Conservation (phyloP, 2,329 filamentous ascomycete species). For the Cryphonectria parasitica region DNA sequence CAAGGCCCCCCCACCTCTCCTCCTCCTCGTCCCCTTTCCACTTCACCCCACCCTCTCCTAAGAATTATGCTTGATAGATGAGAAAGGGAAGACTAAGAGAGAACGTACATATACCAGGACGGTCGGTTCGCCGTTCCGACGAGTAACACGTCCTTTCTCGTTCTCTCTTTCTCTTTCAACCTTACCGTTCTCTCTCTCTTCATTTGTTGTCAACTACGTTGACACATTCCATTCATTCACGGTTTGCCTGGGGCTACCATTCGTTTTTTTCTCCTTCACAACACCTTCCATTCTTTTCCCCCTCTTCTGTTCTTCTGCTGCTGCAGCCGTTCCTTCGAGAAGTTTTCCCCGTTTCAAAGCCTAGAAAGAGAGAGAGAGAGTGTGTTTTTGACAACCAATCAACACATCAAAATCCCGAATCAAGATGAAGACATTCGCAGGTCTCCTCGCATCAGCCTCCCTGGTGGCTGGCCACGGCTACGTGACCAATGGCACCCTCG, state of each 20-base stretch:
- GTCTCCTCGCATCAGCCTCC: slow-evolving; percentile 23
- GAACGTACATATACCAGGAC: slow-evolving; percentile 23
- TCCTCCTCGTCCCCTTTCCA: not conserved
- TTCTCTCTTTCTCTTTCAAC: not conserved
- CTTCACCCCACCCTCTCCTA: slow-evolving; percentile 16
- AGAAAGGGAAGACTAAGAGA: not conserved
- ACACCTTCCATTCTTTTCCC: slow-evolving; percentile 19
- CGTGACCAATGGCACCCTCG: slow-evolving; percentile 27
- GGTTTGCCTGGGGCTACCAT: slow-evolving; percentile 31
- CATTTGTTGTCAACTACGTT: slow-evolving; percentile 20
- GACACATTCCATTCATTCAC: slow-evolving; percentile 29
- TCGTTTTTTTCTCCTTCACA: slow-evolving; percentile 21
- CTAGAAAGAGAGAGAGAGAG: slow-evolving; percentile 17
- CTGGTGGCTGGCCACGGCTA: slow-evolving; percentile 29
- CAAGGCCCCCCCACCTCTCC: not conserved
- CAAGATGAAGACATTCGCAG: slow-evolving; percentile 31
- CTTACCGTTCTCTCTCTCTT: slow-evolving; percentile 12
- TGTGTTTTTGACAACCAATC: too few species aligned
- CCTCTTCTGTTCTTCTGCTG: not conserved
- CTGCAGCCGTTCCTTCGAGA: slow-evolving; percentile 21
- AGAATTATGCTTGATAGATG: not conserved
- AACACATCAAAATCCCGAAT: slow-evolving; percentile 8
- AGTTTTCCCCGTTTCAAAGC: slow-evolving; percentile 5
- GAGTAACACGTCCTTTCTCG: not conserved
- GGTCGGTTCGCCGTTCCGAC: slow-evolving; percentile 1